Percentiles rank a stretch among this genome's conserved stretches.
phyloP scores from a whole-genome alignment of 345 rosid genomes.

The Carallia pectinifolia region DNA sequence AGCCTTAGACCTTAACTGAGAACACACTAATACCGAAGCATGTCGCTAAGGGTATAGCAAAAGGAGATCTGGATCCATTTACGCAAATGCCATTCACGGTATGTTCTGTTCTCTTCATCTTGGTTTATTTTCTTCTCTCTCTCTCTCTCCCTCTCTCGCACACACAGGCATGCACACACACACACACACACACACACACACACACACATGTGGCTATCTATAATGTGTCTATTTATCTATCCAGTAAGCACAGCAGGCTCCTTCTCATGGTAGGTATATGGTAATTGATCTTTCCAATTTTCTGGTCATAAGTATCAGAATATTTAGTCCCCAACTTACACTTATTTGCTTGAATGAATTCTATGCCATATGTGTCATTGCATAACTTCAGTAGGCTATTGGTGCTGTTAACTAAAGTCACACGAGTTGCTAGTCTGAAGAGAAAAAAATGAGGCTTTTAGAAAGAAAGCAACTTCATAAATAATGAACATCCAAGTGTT shows the following conservation, averaged over 20 bases:
- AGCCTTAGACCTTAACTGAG: slow-evolving; percentile 43
- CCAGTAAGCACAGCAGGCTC: neutral
- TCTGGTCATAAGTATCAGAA: neutral
- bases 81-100: slow-evolving; percentile 81
- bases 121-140: neutral
- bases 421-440: neutral
- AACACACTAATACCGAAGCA: slow-evolving; percentile 60
- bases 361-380: neutral
- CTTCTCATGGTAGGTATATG: neutral
- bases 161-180: too few species aligned
- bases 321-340: neutral
- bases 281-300: neutral
- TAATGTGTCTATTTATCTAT: neutral
- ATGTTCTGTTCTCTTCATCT: slow-evolving; percentile 9
- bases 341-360: neutral
- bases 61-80: slow-evolving; percentile 89
- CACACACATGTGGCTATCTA: too few species aligned
- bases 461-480: too few species aligned
- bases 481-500: neutral
- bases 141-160: too few species aligned
- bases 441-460: too few species aligned
- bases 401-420: neutral
- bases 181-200: too few species aligned
- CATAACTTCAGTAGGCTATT: neutral
- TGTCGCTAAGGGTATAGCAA: slow-evolving; percentile 82